Evolutionary conservation across 2,329 filamentous ascomycete species (phyloP).

Genomic region (Alternaria sp.): DNA sequence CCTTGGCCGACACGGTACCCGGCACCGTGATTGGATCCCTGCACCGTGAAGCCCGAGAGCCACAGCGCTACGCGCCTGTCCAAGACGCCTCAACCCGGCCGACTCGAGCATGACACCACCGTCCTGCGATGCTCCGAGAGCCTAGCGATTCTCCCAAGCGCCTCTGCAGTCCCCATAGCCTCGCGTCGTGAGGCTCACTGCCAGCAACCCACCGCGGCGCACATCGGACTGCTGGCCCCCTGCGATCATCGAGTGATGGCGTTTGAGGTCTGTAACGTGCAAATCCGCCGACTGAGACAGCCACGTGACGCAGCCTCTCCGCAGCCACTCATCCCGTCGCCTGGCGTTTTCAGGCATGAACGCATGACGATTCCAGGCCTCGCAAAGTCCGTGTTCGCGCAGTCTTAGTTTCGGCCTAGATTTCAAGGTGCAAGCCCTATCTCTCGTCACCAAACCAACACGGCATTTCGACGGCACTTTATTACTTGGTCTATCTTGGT

Average conservation of each 20-base stretch:
- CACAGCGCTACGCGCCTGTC: constrained; percentile 41
- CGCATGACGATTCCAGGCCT: constrained; percentile 40
- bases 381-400: constrained; percentile 38
- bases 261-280: constrained; percentile 50
- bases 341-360: constrained; percentile 40
- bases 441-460: constrained; percentile 17
- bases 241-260: constrained; percentile 23
- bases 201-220: constrained; percentile 13
- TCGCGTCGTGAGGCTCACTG: constrained; percentile 14
- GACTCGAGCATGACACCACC: constrained; percentile 38
- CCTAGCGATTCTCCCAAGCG: constrained; percentile 21
- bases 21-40: constrained; percentile 37
- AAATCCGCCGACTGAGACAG: constrained; percentile 42
- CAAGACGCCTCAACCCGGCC: constrained; percentile 31
- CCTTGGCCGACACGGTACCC: constrained; percentile 38
- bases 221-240: constrained; percentile 15
- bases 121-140: constrained; percentile 22
- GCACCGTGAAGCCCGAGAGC: constrained; percentile 33
- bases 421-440: constrained; percentile 31
- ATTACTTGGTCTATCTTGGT: constrained; percentile 25
- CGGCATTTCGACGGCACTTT: constrained; percentile 28
- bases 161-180: constrained; percentile 12
- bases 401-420: constrained; percentile 44
- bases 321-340: constrained; percentile 29
- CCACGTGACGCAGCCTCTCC: constrained; percentile 38